phyloP scores from a whole-genome alignment of 2,329 filamentous ascomycete species.

The Aureobasidium zeae region DNA sequence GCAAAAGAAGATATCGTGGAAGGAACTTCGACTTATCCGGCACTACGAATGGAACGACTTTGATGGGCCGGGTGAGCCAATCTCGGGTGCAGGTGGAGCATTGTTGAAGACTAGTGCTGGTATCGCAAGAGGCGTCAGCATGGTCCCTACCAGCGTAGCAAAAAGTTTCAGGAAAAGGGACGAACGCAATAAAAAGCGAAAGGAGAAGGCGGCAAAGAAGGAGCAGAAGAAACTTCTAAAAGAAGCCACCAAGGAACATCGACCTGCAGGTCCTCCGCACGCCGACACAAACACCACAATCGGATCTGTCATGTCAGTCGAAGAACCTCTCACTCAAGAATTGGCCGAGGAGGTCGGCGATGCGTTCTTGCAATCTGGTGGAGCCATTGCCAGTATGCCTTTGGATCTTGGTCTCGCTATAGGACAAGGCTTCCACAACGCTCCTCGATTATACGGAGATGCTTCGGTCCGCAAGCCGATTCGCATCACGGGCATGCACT shows the following conservation, averaged over 20 bases:
- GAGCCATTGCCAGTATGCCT: slow-evolving; percentile 66
- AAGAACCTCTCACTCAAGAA: slow-evolving; percentile 23
- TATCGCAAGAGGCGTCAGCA: slow-evolving; percentile 53
- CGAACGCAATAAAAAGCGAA: slow-evolving; percentile 43
- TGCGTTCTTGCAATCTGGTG: slow-evolving; percentile 62
- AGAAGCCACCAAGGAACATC: slow-evolving; percentile 3
- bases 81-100: slow-evolving; percentile 57
- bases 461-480: slow-evolving; percentile 68
- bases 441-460: slow-evolving; percentile 76
- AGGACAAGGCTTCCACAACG: slow-evolving; percentile 80
- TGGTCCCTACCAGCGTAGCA: slow-evolving; percentile 53
- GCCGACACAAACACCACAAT: slow-evolving; percentile 22
- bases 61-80: slow-evolving; percentile 62
- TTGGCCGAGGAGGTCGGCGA: slow-evolving; percentile 54
- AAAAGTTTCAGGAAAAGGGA: slow-evolving; percentile 49
- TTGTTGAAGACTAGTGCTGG: slow-evolving; percentile 50
- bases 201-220: slow-evolving; percentile 27
- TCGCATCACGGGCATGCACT: slow-evolving; percentile 67
- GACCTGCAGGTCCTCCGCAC: slow-evolving; percentile 18
- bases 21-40: slow-evolving; percentile 52
- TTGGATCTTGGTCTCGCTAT: slow-evolving; percentile 78
- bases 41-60: slow-evolving; percentile 71
- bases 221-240: slow-evolving; percentile 22
- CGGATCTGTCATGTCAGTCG: slow-evolving; percentile 23
- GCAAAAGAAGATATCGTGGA: slow-evolving; percentile 53